Evolutionary conservation across 1,284 basidiomycete genomes (phyloP).

Genomic region (Apiotrichum akiyoshidainum): DNA sequence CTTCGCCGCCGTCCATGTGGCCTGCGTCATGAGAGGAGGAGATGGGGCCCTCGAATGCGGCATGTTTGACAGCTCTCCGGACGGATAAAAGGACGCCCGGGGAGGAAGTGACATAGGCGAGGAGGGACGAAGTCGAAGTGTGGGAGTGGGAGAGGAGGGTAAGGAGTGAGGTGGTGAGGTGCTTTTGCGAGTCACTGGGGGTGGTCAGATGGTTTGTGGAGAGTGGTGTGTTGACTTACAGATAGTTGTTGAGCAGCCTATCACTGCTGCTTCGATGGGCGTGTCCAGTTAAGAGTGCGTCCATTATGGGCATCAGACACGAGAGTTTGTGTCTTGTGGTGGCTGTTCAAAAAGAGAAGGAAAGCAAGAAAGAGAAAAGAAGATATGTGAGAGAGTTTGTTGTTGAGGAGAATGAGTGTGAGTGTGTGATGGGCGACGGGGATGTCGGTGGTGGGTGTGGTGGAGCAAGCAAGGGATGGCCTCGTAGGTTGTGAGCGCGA

Average conservation of each 20-base stretch:
- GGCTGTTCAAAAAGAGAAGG: no score
- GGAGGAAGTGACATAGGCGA: slow-evolving; percentile 51
- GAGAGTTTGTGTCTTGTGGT: background rate
- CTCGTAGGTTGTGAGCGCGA: background rate
- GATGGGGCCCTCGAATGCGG: slow-evolving; percentile 49
- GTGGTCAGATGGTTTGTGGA: slow-evolving; percentile 11
- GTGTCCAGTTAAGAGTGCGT: slow-evolving; percentile 43
- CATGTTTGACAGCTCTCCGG: slow-evolving; percentile 47
- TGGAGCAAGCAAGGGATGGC: no score
- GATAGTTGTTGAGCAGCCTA: slow-evolving; percentile 49
- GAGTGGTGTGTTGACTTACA: slow-evolving; percentile 28
- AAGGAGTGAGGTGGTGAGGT: slow-evolving; percentile 45
- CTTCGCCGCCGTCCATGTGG: slow-evolving; percentile 12
- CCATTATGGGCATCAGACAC: slow-evolving; percentile 30
- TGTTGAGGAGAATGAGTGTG: background rate
- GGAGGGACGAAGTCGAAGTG: slow-evolving; percentile 49
- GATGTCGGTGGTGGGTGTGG: no score
- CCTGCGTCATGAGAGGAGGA: slow-evolving; percentile 19
- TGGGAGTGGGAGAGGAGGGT: slow-evolving; percentile 51
- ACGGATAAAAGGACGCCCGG: slow-evolving; percentile 47
- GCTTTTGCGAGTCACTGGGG: slow-evolving; percentile 48
- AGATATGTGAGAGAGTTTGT: background rate
- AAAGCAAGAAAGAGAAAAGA: background rate
- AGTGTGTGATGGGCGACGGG: no score
- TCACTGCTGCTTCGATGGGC: slow-evolving; percentile 49